Evolutionary conservation across 2,329 filamentous ascomycete species (phyloP), one percentile per base, ranked within the genome.

Genomic region (Aspergillus sp.): DNA sequence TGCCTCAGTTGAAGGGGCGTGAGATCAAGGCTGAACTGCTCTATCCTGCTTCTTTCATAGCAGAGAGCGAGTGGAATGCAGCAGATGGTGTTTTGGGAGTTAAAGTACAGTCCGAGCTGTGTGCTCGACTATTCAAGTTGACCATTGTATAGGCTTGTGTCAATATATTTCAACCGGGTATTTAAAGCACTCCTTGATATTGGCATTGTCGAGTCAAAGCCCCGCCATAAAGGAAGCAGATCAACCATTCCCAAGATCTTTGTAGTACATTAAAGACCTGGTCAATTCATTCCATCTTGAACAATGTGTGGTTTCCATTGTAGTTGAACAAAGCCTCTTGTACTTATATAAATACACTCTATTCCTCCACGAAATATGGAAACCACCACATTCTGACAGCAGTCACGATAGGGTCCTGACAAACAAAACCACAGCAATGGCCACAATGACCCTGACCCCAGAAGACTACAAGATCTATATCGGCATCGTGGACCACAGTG

Each of bases 71-170:
- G 17, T 64, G 60, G 62, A 20, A 30, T 4, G 20, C 15, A 2
- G 4, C 15, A 3, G 11, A 51, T 3, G 55, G 48, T 11, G 24
- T 48, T 3, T 18, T 64, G 6, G 32, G 34, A 7, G 48, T 64
- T 5, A 38, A 32, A 18, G 17, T 57, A 7, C 48, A 60, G 1
- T 39, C 54, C 0, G 34, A 53, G 5, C 34, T 56, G 11, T 58
- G 55, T 18, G 60, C 60, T 7, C 55, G 61, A 1, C 34, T 63
- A 3, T 50, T 63, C 20, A 55, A 18, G 41, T 53, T 60, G 22
- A 62, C 48, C 4, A 9, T 38, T 13, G 11, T 34, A 11, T 18
- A 9, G 5, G 22, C 24, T 36, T 20, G 24, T 26, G 3, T 11
- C 20, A 20, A 18, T 4, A 9, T 20, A 43, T 18, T 11, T 2